These are phyloP conservation scores for Trapa bicornis DNA, from an alignment of 345 rosid genomes.

Conservation along the genomic window DNA sequence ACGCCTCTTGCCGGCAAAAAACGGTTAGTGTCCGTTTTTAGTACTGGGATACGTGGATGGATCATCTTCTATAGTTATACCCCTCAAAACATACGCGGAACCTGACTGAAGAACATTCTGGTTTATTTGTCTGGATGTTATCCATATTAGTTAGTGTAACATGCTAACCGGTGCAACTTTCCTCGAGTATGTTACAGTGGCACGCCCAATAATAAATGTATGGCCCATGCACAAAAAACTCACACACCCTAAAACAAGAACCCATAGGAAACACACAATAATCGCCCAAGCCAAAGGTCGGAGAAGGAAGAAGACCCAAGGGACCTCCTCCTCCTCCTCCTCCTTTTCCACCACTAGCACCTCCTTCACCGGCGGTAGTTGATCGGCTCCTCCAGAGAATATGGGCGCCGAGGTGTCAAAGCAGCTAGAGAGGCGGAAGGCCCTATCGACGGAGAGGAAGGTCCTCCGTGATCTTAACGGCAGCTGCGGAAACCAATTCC, in stretches of 20 bases:
- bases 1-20: no score
- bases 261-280: background rate
- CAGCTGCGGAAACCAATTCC: slow-evolving; percentile 39
- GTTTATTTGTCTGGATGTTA: no score
- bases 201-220: background rate
- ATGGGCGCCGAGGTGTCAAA: slow-evolving; percentile 71
- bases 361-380: no score
- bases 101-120: no score
- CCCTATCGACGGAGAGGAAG: slow-evolving; percentile 42
- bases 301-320: slow-evolving; percentile 6
- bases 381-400: background rate
- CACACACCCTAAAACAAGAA: background rate
- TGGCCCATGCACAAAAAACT: no score
- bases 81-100: no score
- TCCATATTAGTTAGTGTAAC: no score
- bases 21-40: no score
- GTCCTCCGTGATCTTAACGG: slow-evolving; percentile 32
- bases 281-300: background rate
- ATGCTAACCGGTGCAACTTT: background rate
- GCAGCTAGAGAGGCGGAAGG: slow-evolving; percentile 43
- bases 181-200: slow-evolving; percentile 2
- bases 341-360: background rate
- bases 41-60: no score
- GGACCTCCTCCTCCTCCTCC: background rate
- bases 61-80: no score